Evolutionary conservation across 148 eudicot species (phyloP).

Genomic region (Selenicereus undatus): DNA sequence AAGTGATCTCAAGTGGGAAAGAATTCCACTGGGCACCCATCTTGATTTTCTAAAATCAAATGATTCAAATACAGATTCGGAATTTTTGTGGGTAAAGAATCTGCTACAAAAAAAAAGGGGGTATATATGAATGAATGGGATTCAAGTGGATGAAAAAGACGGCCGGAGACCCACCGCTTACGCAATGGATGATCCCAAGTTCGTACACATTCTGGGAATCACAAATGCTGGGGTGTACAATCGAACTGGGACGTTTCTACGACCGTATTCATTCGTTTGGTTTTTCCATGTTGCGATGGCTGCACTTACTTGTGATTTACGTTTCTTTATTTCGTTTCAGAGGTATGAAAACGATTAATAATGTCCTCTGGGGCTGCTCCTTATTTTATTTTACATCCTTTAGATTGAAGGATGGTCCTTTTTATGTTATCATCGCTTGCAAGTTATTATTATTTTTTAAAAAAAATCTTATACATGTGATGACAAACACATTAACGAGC

Average conservation of each 20-base stretch:
- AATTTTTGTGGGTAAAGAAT: background rate
- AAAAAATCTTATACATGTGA: no score
- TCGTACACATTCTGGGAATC: background rate
- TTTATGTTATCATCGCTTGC: no score
- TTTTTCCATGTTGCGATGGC: background rate
- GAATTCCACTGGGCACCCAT: constrained; percentile 64
- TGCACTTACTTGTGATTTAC: background rate
- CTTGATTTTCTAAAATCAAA: background rate
- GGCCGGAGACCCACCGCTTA: background rate
- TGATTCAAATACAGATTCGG: background rate
- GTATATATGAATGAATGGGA: background rate
- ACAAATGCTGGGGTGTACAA: background rate
- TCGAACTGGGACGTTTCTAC: background rate
- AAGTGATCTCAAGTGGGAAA: constrained; percentile 42
- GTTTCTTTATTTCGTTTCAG: no score
- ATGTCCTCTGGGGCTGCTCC: no score
- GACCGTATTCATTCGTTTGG: background rate
- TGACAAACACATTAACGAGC: no score
- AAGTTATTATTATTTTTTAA: no score
- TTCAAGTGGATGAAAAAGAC: background rate
- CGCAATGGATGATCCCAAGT: background rate
- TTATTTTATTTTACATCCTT: no score
- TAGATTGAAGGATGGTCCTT: no score
- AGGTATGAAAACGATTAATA: no score
- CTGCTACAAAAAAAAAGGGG: background rate